Evolutionary conservation across 1,284 basidiomycete species (phyloP), one percentile per base, ranked within the genome.

Genomic region (Spongispora temasekensis): DNA sequence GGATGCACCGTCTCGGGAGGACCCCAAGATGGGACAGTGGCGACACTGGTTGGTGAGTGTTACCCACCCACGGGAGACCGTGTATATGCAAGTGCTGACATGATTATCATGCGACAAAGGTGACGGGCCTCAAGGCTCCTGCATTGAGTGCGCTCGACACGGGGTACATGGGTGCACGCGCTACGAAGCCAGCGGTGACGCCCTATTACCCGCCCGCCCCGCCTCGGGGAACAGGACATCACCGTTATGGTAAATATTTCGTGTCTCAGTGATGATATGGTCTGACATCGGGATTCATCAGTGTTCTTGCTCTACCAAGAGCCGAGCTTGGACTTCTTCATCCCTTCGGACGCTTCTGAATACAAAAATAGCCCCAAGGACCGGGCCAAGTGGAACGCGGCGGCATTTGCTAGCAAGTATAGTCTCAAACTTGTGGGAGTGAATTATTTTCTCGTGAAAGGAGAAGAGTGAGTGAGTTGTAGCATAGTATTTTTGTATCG

Each of bases 241-340:
- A 89, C 64, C 77, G 87, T 64, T 88, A 89, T 62, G 79, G 86
- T 87, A 46, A 64, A 77, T 25, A 5, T 27, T 1, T 48, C 25
- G 23, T 40, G 37, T 7, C n/a, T 8, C 17, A 40, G 5, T 12
- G 2, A n/a, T n/a, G 15, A 30, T 4, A 4, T 4, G 37, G 15
- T 44, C 28, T 51, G n/a, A 30, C 12, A 48, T 27, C 23, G 23
- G 25, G 5, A 19, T 40, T 7, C 17, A 3, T 61, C 83, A 67
- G 87, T 80, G 9, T 85, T 88, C 67, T 71, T 89, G 5, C 76
- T 89, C 7, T 89, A 84, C 68, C 78, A 85, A 67, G 88, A 90
- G 66, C 87, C 86, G 10, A 72, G 68, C 5, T 66, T 61, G 23
- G 69, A 76, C 0, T 77, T 85, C 57, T 61, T 60, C 4, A 74